Conservation (phyloP, 177 flowering plant genomes). For the Vitis hybrid region DNA sequence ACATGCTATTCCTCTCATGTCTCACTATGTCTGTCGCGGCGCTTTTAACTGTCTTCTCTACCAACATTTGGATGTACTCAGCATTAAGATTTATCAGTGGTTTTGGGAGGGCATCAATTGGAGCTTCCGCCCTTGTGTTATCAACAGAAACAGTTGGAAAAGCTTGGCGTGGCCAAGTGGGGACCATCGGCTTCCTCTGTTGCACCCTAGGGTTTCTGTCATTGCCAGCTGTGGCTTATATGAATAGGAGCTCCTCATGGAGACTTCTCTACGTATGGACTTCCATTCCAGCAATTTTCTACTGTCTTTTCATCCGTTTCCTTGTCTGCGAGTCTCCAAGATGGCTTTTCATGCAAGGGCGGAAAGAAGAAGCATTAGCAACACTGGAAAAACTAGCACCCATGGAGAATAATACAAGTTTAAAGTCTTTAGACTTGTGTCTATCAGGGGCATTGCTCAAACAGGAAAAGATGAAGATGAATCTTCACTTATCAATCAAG, state of each 20-base stretch:
- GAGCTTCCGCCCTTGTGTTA: constrained; percentile 54
- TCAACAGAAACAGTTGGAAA: constrained; percentile 66
- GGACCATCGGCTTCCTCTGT: constrained; percentile 45
- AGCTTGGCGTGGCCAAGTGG: constrained; percentile 58
- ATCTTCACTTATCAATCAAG: neutral
- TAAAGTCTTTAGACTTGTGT: no score
- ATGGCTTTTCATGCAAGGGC: constrained; percentile 66
- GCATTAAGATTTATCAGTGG: constrained; percentile 50
- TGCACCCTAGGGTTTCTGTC: constrained; percentile 72
- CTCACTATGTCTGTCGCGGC: constrained; percentile 48
- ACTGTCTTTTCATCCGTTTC: constrained; percentile 34
- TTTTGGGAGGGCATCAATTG: constrained; percentile 53
- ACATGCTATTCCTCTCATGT: constrained; percentile 52
- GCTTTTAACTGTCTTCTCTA: constrained; percentile 32
- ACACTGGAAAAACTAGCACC: constrained; percentile 33
- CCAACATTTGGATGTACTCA: constrained; percentile 65
- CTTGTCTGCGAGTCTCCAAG: constrained; percentile 66
- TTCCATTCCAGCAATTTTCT: constrained; percentile 46
- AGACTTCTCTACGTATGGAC: constrained; percentile 55
- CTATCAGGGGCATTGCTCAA: no score
- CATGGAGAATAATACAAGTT: no score
- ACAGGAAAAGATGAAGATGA: neutral
- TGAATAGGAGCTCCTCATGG: constrained; percentile 47
- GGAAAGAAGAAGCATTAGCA: constrained; percentile 48
- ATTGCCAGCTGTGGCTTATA: constrained; percentile 55